phyloP scores from a whole-genome alignment of 192 early-diverging fungal species.

The Backusella mclennaniae region DNA sequence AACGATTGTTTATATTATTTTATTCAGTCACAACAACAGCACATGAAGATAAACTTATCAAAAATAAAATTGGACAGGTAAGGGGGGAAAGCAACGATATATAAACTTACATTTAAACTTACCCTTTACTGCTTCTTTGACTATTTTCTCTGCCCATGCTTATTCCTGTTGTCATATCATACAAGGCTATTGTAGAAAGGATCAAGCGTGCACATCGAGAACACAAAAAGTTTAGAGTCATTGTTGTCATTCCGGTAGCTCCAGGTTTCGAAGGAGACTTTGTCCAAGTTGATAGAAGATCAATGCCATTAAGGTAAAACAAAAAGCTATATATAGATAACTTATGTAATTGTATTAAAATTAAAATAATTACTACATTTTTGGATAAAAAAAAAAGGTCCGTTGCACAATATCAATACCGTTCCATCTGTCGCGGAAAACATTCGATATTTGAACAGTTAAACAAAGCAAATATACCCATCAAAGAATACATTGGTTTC shows the following conservation, averaged over 20 bases:
- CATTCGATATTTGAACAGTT: conserved; percentile 62
- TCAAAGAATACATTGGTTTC: conserved; percentile 71
- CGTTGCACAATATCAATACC: conserved; percentile 79
- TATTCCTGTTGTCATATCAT: not conserved
- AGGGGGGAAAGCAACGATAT: not conserved
- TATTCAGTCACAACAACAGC: conserved; percentile 48
- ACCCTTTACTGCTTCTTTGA: not conserved
- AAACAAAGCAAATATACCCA: conserved; percentile 50
- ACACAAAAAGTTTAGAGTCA: conserved; percentile 65
- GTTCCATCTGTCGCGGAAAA: conserved; percentile 72
- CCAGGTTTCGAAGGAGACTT: conserved; percentile 86
- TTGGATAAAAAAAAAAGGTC: conserved; percentile 33
- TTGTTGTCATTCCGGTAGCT: conserved; percentile 80
- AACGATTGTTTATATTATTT: not conserved
- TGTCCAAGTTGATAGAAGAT: conserved; percentile 30
- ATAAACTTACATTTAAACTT: not conserved
- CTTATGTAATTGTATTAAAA: not conserved
- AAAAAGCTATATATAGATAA: not conserved
- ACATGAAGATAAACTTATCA: conserved; percentile 41
- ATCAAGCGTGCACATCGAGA: conserved; percentile 72
- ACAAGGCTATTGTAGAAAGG: conserved; percentile 66
- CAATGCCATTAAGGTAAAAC: conserved; percentile 29
- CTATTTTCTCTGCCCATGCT: not conserved
- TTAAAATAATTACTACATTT: not conserved
- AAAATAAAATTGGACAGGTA: conserved; percentile 44